A percentile compares a stretch with the other conserved stretches of the same genome.
Evolutionary conservation across 495 filamentous ascomycete species (phyloP).

Genomic region (Alectoria sarmentosa): DNA sequence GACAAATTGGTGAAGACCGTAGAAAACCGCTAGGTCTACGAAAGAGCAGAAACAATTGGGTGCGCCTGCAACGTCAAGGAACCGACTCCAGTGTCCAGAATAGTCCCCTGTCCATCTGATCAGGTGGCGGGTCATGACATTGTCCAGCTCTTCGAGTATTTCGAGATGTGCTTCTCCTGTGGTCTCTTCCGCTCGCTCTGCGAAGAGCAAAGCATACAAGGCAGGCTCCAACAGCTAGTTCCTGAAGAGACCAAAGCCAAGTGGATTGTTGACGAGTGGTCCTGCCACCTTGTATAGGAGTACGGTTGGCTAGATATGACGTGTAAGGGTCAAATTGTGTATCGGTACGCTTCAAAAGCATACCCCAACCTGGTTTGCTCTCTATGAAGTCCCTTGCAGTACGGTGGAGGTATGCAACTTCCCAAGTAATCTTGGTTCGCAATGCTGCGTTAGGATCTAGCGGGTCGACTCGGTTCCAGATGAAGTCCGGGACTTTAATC

Average conservation of each 20-base stretch:
- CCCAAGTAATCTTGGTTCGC: conserved; percentile 7
- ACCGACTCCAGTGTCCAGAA: background rate
- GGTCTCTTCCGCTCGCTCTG: background rate
- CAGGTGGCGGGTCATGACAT: background rate
- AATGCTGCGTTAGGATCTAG: background rate
- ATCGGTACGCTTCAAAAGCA: background rate
- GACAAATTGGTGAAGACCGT: background rate
- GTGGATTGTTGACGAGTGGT: background rate
- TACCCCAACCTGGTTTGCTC: background rate
- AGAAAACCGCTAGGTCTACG: background rate
- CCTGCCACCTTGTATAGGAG: background rate
- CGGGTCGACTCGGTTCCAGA: conserved; percentile 1
- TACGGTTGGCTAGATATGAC: background rate
- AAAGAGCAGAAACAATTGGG: background rate
- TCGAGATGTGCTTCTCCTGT: background rate
- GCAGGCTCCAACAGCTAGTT: background rate
- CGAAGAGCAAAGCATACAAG: background rate
- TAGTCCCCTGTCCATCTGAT: background rate
- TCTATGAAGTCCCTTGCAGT: background rate
- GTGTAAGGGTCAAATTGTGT: background rate
- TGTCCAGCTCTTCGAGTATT: background rate
- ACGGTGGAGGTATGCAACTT: conserved; percentile 3
- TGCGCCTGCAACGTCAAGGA: background rate
- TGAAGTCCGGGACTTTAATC: conserved; percentile 3
- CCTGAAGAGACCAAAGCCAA: background rate